phyloP scores from a whole-genome alignment of 2,329 filamentous ascomycete species.

The Drechslerella coelobrocha region DNA sequence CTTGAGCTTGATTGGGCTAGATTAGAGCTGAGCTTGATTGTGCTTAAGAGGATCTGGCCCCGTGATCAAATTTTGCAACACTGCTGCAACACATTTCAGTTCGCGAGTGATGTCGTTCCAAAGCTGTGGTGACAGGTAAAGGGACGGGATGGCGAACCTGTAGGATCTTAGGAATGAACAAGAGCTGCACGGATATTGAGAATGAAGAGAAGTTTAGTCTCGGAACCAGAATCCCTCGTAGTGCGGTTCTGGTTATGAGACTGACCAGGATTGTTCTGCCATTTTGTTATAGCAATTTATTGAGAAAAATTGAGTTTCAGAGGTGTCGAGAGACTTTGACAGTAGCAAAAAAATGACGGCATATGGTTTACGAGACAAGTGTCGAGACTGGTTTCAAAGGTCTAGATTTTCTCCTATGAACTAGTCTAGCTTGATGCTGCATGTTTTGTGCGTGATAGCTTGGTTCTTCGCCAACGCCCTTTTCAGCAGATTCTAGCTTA shows the following conservation, averaged over 20 bases:
- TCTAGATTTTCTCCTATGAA: not conserved
- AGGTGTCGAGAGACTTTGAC: not conserved
- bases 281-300: no score
- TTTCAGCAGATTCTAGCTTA: not conserved
- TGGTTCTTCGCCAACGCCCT: not conserved
- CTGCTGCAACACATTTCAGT: not conserved
- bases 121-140: not conserved
- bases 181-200: no score
- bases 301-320: no score
- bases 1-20: not conserved
- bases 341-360: not conserved
- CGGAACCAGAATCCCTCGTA: no score
- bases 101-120: not conserved
- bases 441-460: not conserved
- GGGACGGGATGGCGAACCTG: not conserved
- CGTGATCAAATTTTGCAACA: not conserved
- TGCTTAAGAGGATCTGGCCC: not conserved
- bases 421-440: conserved; percentile 3
- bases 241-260: no score
- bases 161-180: no score
- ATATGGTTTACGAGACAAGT: not conserved
- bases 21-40: not conserved
- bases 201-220: no score
- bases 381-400: not conserved
- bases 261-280: no score